Percentiles rank a stretch among this genome's conserved stretches.
Evolutionary conservation across 1,284 basidiomycete species (phyloP).

Genomic region (Apiotrichum domesticum): DNA sequence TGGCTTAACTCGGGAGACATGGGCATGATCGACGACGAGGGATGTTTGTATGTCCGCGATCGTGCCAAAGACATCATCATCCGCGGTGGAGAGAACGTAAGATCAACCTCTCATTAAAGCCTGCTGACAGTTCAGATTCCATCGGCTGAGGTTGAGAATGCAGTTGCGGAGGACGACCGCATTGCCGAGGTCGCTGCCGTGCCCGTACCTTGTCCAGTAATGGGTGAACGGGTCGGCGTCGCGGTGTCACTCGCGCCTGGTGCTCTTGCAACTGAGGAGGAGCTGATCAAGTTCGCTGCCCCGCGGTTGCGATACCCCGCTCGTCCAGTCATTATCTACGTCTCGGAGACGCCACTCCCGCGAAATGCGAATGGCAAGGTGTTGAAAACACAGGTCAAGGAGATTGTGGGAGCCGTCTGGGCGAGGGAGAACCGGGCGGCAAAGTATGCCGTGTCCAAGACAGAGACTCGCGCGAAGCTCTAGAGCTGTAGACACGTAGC

Average conservation of each 20-base stretch:
- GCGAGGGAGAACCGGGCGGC: conserved; percentile 1
- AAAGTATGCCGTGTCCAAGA: background rate
- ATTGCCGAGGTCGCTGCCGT: conserved; percentile 37
- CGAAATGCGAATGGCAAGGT: conserved; percentile 13
- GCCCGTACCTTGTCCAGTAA: conserved; percentile 28
- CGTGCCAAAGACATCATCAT: conserved; percentile 39
- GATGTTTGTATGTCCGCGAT: conserved; percentile 37
- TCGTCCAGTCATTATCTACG: conserved; percentile 10
- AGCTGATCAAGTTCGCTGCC: conserved; percentile 2
- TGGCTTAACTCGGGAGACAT: conserved; percentile 44
- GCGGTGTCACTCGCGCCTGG: conserved; percentile 26
- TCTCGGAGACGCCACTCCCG: conserved; percentile 8
- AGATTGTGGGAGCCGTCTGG: conserved; percentile 11
- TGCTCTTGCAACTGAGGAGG: background rate
- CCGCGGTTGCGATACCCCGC: conserved; percentile 15
- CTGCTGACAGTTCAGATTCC: conserved; percentile 30
- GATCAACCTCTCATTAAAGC: conserved; percentile 36
- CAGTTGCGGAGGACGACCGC: conserved; percentile 27
- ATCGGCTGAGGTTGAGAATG: conserved; percentile 39
- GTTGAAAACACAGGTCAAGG: conserved; percentile 9
- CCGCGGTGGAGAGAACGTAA: conserved; percentile 40
- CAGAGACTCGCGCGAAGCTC: background rate
- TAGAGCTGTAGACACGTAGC: background rate
- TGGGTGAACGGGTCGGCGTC: conserved; percentile 39
- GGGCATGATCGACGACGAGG: conserved; percentile 32